These are phyloP conservation scores for Trichocladium uniseriatum DNA, from an alignment of 495 filamentous ascomycete genomes.

Conservation along the genomic window DNA sequence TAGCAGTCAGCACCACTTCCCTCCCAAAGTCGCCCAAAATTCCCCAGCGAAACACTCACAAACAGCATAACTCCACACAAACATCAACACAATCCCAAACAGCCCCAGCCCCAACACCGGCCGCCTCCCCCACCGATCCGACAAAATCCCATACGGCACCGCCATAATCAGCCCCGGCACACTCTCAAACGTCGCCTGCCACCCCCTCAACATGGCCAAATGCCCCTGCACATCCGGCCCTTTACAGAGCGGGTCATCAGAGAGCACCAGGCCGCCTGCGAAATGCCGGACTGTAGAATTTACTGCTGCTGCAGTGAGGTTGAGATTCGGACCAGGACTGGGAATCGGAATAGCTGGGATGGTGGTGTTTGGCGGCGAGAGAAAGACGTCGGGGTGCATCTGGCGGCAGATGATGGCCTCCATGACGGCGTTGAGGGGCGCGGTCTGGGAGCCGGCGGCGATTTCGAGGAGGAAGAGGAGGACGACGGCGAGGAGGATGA, in stretches of 20 bases:
- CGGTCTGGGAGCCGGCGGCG: slow-evolving; percentile 9
- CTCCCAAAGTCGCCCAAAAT: too few species aligned
- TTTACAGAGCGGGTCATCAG: slow-evolving; percentile 20
- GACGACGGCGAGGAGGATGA: slow-evolving; percentile 18
- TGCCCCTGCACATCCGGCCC: slow-evolving; percentile 22
- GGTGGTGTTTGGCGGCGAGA: not conserved
- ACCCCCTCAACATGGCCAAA: slow-evolving; percentile 28
- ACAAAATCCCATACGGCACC: slow-evolving; percentile 27
- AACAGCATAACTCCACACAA: slow-evolving; percentile 9
- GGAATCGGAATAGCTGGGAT: too few species aligned
- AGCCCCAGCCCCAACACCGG: slow-evolving; percentile 21
- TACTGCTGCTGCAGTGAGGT: not conserved
- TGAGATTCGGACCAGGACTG: too few species aligned
- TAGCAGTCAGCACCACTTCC: not conserved
- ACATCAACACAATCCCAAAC: slow-evolving; percentile 11
- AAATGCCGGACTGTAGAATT: too few species aligned
- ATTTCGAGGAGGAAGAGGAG: slow-evolving; percentile 26
- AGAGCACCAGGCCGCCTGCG: not conserved
- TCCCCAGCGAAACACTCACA: slow-evolving; percentile 14
- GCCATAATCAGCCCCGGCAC: slow-evolving; percentile 21
- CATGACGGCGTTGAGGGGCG: slow-evolving; percentile 24
- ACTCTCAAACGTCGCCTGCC: slow-evolving; percentile 21
- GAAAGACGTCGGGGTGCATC: slow-evolving; percentile 21
- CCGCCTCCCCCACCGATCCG: slow-evolving; percentile 26
- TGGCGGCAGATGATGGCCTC: slow-evolving; percentile 28